Conservation (phyloP, 2,329 filamentous ascomycete genomes). For the Aspergillus luchuensis region DNA sequence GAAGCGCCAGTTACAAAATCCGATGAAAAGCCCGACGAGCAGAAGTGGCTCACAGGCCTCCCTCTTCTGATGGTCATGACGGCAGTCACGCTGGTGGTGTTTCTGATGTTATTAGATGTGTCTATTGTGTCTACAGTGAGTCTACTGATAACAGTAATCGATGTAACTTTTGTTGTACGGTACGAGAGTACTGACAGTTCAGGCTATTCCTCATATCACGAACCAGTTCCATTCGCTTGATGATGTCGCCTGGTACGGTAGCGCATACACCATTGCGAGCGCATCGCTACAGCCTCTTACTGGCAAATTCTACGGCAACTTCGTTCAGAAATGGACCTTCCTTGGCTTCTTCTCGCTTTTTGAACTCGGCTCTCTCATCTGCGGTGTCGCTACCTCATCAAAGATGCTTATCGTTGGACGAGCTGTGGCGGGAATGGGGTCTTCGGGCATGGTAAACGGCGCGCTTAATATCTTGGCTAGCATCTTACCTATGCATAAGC, state of each 20-base stretch:
- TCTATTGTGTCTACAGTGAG: conserved; percentile 56
- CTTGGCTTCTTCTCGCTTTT: conserved; percentile 34
- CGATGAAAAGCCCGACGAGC: not conserved
- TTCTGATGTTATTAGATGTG: conserved; percentile 55
- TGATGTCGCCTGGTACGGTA: conserved; percentile 43
- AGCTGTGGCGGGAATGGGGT: conserved; percentile 13
- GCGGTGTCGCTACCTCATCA: conserved; percentile 12
- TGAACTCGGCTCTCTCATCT: conserved; percentile 29
- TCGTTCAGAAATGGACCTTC: conserved; percentile 24
- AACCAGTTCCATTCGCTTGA: conserved; percentile 37
- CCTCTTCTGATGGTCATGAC: conserved; percentile 29
- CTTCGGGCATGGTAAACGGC: conserved; percentile 14
- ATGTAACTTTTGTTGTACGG: not conserved
- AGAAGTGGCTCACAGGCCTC: conserved; percentile 22
- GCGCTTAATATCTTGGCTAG: conserved; percentile 15
- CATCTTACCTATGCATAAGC: conserved; percentile 7
- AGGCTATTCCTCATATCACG: conserved; percentile 55
- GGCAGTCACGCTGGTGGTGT: conserved; percentile 47
- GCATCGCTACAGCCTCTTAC: conserved; percentile 9
- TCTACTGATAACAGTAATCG: not conserved
- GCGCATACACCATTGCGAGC: conserved; percentile 42
- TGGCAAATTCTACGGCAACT: conserved; percentile 16
- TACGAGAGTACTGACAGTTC: not conserved
- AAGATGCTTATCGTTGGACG: conserved; percentile 16
- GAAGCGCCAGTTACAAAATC: not conserved